Evolutionary conservation across 805 yeast species (phyloP).

Genomic region (Monosporozyma yasuniensis): DNA sequence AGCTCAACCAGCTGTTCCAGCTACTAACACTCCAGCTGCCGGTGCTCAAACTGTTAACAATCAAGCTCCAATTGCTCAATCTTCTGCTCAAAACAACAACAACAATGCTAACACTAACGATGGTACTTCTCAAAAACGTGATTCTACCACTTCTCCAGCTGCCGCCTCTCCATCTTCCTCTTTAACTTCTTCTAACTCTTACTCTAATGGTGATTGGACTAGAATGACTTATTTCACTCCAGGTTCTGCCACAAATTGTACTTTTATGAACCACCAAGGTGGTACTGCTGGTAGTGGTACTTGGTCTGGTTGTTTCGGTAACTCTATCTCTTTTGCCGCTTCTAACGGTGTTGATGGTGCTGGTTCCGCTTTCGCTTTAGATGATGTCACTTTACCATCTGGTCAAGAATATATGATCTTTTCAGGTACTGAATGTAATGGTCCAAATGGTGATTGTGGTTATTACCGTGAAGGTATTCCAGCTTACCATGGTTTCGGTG

Average conservation of each 20-base stretch:
- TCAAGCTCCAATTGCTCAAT: slow-evolving; percentile 6
- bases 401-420: slow-evolving; percentile 76
- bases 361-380: slow-evolving; percentile 55
- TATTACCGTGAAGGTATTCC: slow-evolving; percentile 78
- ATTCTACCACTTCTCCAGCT: slow-evolving; percentile 19
- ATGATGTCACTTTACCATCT: slow-evolving; percentile 60
- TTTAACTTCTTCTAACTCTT: slow-evolving; percentile 26
- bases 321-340: slow-evolving; percentile 79
- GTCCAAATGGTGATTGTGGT: slow-evolving; percentile 54
- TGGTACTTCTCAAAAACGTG: slow-evolving; percentile 5
- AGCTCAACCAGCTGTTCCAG: slow-evolving; percentile 55
- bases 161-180: slow-evolving; percentile 27
- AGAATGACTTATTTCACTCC: slow-evolving; percentile 70
- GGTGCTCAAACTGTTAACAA: slow-evolving; percentile 14
- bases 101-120: neutral
- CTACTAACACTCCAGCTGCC: slow-evolving; percentile 33
- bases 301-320: slow-evolving; percentile 82
- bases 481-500: slow-evolving; percentile 91
- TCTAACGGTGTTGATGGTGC: slow-evolving; percentile 72
- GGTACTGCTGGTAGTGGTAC: slow-evolving; percentile 79
- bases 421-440: slow-evolving; percentile 55
- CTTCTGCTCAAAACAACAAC: slow-evolving; percentile 6
- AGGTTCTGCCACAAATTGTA: slow-evolving; percentile 61
- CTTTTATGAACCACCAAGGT: slow-evolving; percentile 83
- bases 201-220: slow-evolving; percentile 52